Base-by-base conservation (phyloP, 495 filamentous ascomycete genomes). In the Lophiostoma macrostomum region DNA sequence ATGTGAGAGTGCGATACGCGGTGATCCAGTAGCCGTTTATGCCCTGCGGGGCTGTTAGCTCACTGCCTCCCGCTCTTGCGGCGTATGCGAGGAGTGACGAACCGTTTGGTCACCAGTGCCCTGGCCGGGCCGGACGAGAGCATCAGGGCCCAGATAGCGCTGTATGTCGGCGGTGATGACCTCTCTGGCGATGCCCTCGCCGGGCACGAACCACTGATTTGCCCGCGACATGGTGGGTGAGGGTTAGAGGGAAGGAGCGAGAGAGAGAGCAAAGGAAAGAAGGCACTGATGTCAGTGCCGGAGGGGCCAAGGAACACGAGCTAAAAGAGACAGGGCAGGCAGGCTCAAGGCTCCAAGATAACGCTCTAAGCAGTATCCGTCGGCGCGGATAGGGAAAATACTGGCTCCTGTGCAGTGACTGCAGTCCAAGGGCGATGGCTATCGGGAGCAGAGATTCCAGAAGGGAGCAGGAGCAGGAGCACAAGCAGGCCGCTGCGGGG, bases 161-260 rank as follows among this genome's bases (percentile, higher is more conserved):
- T 90, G 94, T 54, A 96, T 91, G 73, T 96, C 90, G 67, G 90
- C 86, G 66, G 89, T 88, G 71, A 96, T 93, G 64, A 96, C 90
- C 70, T 96, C 88, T 55, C 90, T 81, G 70, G 87, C 86, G 69
- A 96, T 96, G 64, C 90, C 89, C 60, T 93, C 87, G 58, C 87
- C 87, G 20, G 85, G 85, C 47, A 91, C 82, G 69, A 94, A 95
- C 69, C 69, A 72, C 50, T 69, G 55, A 46, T 56, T 63, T 56
- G 14, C 46, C 37, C 52, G 61, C 42, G 51, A 54, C 53, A 58
- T 53, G 4, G 40, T 49, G 51, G 47, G 40, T 42, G 46, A 36
- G 31, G 30, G 10, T 3, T 39, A n/a, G 18, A 48, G 30, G 18
- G 36, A 48, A 37, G 32, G 23, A 44, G 44, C 18, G 25, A 24